Evolutionary conservation across 306 rosid genomes (phyloP), one percentile per base, ranked within the genome.

Genomic region (Cicer judaicum): DNA sequence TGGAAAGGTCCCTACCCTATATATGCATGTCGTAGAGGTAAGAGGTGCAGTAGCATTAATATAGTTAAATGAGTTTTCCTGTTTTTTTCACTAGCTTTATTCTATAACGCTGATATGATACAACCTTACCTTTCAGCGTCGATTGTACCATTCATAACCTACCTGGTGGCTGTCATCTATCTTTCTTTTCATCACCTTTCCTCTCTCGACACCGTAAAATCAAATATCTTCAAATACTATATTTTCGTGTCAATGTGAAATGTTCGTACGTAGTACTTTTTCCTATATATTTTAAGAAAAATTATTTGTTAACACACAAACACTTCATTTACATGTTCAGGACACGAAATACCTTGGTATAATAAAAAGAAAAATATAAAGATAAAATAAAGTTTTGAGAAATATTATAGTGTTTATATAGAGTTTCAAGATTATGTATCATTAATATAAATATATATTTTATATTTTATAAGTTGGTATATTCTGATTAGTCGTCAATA

Each of bases 1-100:
- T 73, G 68, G 46, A 73, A 73, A 73, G 83, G 79, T 74, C 83
- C 83, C 79, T 48, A 73, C 50, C 52, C 68, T 57, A 55, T 42
- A 66, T 29, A 39, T 61, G 84, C 85, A 81, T 77, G 76, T 72
- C 63, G 14, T 36, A 49, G 59, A 64, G 60, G 68, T 19, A 21
- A 14, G 47, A 63, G 38, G 34, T 29, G 15, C 70, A 18, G 12
- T 34, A 11, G 11, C 46, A n/a, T 38, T 59, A 50, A 6, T n/a
- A 6, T 50, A 50, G 10, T 14, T 50, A 50, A 50, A n/a, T 50
- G 10, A 50, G 56, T 50, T 50, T 50, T 29, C 34, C 56, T 50
- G 56, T 50, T 50, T 50, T 50, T 50, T 50, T 50, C 56, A 50
- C 64, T 57, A 18, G 59, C 63, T 38, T 29, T 81, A 62, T 72